Evolutionary conservation across 2,329 filamentous ascomycete species (phyloP).

Genomic region (Balansia obtecta): DNA sequence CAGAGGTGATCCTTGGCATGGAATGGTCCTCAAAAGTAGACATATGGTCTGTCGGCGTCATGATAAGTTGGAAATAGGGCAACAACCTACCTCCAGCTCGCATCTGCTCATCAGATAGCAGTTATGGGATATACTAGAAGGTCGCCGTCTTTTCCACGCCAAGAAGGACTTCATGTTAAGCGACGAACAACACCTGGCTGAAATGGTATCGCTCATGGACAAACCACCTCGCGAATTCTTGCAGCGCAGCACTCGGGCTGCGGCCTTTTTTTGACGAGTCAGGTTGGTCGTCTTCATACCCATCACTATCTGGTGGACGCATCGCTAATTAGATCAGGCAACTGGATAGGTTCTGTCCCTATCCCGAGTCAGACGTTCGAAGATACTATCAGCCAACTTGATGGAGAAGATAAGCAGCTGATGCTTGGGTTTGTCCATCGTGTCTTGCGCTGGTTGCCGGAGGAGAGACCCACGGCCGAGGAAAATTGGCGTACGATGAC

Average conservation of each 20-base stretch:
- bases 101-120: background rate
- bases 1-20: constrained; percentile 22
- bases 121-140: constrained; percentile 21
- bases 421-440: constrained; percentile 11
- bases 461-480: constrained; percentile 13
- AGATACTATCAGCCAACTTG: constrained; percentile 8
- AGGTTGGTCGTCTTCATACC: too few species aligned
- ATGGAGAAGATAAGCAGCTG: constrained; percentile 11
- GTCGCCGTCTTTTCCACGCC: constrained; percentile 16
- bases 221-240: constrained; percentile 21
- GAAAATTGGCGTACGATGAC: constrained; percentile 11
- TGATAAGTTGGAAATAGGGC: constrained; percentile 11
- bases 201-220: constrained; percentile 26
- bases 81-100: background rate
- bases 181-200: constrained; percentile 18
- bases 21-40: constrained; percentile 22
- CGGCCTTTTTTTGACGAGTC: too few species aligned
- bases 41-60: constrained; percentile 21
- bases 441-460: constrained; percentile 14
- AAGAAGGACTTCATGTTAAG: constrained; percentile 11
- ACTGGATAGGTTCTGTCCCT: constrained; percentile 14
- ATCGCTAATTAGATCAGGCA: constrained; percentile 10
- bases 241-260: constrained; percentile 11
- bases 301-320: too few species aligned
- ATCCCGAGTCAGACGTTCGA: constrained; percentile 15